These are phyloP conservation scores for Collybia nuda DNA, from an alignment of 768 basidiomycete species.

Conservation along the genomic window DNA sequence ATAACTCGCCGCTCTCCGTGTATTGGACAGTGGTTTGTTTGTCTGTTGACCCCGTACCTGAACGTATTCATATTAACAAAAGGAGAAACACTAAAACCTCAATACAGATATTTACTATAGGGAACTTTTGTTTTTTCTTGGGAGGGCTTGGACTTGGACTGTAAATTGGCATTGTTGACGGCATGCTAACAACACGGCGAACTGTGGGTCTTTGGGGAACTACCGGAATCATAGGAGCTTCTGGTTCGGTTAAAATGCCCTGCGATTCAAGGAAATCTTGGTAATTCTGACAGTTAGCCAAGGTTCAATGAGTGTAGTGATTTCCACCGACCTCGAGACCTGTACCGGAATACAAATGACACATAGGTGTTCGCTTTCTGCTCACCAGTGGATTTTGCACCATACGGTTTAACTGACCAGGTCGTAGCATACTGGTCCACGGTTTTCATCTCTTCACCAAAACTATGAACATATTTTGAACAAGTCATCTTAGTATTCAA, in stretches of 20 bases:
- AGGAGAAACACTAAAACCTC: too few species aligned
- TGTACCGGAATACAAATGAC: conserved; percentile 68
- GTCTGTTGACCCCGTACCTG: too few species aligned
- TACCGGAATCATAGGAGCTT: conserved; percentile 18
- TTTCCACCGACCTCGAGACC: conserved; percentile 43
- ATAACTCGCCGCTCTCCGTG: conserved; percentile 27
- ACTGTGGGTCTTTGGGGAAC: conserved; percentile 20
- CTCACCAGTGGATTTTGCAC: conserved; percentile 25
- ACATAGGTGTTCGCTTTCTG: conserved; percentile 51
- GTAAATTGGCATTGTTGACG: conserved; percentile 19
- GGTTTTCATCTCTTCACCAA: conserved; percentile 40
- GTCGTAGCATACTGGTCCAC: conserved; percentile 46
- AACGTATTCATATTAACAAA: too few species aligned
- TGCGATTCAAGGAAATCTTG: conserved; percentile 51
- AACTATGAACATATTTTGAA: conserved; percentile 30
- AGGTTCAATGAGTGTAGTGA: neutral
- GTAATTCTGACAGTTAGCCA: neutral
- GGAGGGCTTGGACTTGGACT: conserved; percentile 18
- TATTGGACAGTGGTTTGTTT: conserved; percentile 4
- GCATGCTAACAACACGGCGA: conserved; percentile 42
- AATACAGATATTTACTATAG: neutral
- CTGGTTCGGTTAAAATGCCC: conserved; percentile 41
- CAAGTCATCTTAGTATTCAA: neutral
- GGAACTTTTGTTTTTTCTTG: conserved; percentile 20
- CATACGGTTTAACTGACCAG: conserved; percentile 53